Evolutionary conservation across 805 yeast species (phyloP).

Genomic region (Metschnikowia hibisci): DNA sequence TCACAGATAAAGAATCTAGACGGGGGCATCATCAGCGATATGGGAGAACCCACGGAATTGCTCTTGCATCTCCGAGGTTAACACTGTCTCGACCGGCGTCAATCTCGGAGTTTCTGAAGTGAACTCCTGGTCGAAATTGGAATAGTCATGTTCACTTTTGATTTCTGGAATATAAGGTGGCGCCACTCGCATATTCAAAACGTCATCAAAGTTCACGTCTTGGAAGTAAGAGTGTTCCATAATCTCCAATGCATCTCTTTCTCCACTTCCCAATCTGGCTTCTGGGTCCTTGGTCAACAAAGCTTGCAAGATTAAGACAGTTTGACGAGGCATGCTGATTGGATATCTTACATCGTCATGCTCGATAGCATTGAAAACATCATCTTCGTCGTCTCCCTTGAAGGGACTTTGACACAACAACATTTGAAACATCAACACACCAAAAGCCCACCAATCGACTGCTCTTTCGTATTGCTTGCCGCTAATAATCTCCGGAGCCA

Average conservation of each 20-base stretch:
- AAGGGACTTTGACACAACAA: slow-evolving; percentile 93
- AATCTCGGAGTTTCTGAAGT: slow-evolving; percentile 91
- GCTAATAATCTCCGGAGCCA: slow-evolving; percentile 97
- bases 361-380: slow-evolving; percentile 91
- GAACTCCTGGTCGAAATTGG: slow-evolving; percentile 91
- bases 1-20: slow-evolving; percentile 15
- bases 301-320: slow-evolving; percentile 90
- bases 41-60: slow-evolving; percentile 97
- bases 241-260: slow-evolving; percentile 85
- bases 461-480: slow-evolving; percentile 91
- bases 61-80: slow-evolving; percentile 87
- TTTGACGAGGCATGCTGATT: slow-evolving; percentile 94
- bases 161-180: slow-evolving; percentile 92
- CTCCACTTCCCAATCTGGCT: slow-evolving; percentile 80
- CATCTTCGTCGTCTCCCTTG: slow-evolving; percentile 96
- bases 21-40: slow-evolving; percentile 56
- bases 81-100: slow-evolving; percentile 88
- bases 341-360: slow-evolving; percentile 97
- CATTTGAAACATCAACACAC: slow-evolving; percentile 95
- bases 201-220: slow-evolving; percentile 86
- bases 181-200: slow-evolving; percentile 61
- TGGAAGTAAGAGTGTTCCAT: slow-evolving; percentile 94
- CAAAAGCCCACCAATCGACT: slow-evolving; percentile 99
- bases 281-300: slow-evolving; percentile 85
- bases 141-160: slow-evolving; percentile 81